Evolutionary conservation across 2,329 filamentous ascomycete species (phyloP), one percentile per base, ranked within the genome.

Genomic region (Talaromyces islandicus): DNA sequence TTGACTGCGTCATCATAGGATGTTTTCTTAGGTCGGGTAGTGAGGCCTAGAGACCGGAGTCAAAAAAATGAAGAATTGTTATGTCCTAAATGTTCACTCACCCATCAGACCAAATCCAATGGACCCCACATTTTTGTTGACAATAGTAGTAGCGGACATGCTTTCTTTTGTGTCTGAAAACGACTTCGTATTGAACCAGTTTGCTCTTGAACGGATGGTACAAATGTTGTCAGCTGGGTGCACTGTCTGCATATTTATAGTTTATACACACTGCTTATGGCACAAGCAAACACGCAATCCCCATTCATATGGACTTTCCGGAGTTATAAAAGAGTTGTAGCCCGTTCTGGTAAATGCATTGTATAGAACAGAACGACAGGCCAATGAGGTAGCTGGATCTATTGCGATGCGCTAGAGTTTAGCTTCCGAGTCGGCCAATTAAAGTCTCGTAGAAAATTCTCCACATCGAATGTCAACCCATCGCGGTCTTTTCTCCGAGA

Each of bases 61-160:
- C 21, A 46, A 24, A 46, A 24, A 46, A 4, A 46, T 46, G 43
- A 46, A 46, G 9, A 24, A 24, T 46, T 1, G 9, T 21, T 5
- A 24, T 4, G 11, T 14, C 19, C 41, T 46, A 21, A 11, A 59
- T n/a, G 62, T 56, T 56, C 25, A 65, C 73, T 60, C 73, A 81
- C 80, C 77, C 81, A 85, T 83, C 38, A 84, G 76, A 63, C 83
- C 83, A 65, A 78, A 83, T 69, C 83, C 83, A 54, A 80, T 80
- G 27, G 73, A 67, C 57, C 81, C 81, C 55, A 85, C 72, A 65
- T 70, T 66, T 48, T 52, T 27, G 27, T 54, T 59, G 19, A 29
- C 32, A 19, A 59, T 59, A 24, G 50, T 59, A 2, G 35, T 9
- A 46, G 32, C 4, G 32, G 43, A 12, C 43, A 46, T 46, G 19